Evolutionary conservation across 2,329 filamentous ascomycete species (phyloP).

Genomic region (Neonectria ditissima): DNA sequence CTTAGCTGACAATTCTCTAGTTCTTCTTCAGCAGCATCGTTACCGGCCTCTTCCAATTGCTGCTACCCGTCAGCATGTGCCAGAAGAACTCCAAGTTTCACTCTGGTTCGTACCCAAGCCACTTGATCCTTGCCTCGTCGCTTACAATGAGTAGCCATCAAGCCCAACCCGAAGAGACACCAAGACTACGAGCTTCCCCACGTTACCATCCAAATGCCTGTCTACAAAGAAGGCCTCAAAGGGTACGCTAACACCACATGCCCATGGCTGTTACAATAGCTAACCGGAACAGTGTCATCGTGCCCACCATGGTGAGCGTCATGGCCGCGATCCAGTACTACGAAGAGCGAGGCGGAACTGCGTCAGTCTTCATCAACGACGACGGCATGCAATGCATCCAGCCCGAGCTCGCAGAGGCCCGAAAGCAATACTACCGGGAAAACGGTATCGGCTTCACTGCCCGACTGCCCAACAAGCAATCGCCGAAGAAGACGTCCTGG

Average conservation of each 20-base stretch:
- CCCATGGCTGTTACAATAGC: accelerated
- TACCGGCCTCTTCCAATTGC: constrained; percentile 40
- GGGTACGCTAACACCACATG: constrained; percentile 17
- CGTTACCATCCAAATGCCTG: constrained; percentile 60
- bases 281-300: constrained; percentile 54
- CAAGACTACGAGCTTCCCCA: constrained; percentile 55
- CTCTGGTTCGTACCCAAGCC: constrained; percentile 28
- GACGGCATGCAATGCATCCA: constrained; percentile 74
- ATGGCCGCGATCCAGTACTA: constrained; percentile 70
- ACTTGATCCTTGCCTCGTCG: background rate
- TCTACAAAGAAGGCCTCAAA: constrained; percentile 55
- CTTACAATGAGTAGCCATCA: constrained; percentile 31
- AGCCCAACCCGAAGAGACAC: constrained; percentile 44
- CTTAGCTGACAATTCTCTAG: constrained; percentile 9
- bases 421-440: constrained; percentile 68
- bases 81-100: constrained; percentile 43
- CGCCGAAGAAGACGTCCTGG: constrained; percentile 52
- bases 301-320: constrained; percentile 66
- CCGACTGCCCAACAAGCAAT: constrained; percentile 59
- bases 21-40: constrained; percentile 47
- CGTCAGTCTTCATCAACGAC: constrained; percentile 76
- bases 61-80: constrained; percentile 42
- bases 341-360: constrained; percentile 72
- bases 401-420: constrained; percentile 59
- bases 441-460: constrained; percentile 69